These are phyloP conservation scores for Thermothelomyces thermophilus DNA, from an alignment of 2,329 filamentous ascomycete genomes.

Conservation along the genomic window DNA sequence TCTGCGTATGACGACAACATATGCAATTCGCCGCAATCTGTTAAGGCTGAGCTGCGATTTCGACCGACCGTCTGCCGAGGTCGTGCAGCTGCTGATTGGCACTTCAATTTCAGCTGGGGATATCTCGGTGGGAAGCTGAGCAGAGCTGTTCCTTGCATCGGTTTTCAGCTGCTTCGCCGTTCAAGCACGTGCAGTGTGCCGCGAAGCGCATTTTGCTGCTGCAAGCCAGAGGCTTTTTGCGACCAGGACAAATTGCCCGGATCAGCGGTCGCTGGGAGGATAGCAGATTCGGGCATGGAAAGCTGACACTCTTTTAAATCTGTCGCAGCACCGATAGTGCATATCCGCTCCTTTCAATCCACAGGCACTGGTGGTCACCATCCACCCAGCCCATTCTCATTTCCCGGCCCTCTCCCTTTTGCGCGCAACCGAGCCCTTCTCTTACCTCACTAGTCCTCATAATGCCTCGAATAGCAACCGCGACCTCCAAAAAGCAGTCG, in stretches of 20 bases:
- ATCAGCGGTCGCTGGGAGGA: constrained; percentile 18
- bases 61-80: neutral
- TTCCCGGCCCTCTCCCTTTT: neutral
- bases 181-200: neutral
- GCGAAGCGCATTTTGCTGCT: neutral
- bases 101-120: constrained; percentile 14
- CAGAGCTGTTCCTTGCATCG: neutral
- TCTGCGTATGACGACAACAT: neutral
- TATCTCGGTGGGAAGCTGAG: constrained; percentile 11
- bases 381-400: neutral
- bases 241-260: constrained; percentile 7
- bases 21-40: neutral
- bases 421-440: neutral
- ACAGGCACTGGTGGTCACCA: neutral
- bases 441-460: neutral
- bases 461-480: constrained; percentile 19
- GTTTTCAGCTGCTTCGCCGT: constrained; percentile 10
- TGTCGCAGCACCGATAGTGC: constrained; percentile 5
- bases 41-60: neutral
- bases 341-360: constrained; percentile 2
- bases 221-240: neutral
- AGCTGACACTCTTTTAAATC: constrained; percentile 8
- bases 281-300: constrained; percentile 12
- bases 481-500: constrained; percentile 54
- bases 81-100: neutral